Conservation (phyloP, 352 stramenopile species). For the Globisporangium carolinianum region DNA sequence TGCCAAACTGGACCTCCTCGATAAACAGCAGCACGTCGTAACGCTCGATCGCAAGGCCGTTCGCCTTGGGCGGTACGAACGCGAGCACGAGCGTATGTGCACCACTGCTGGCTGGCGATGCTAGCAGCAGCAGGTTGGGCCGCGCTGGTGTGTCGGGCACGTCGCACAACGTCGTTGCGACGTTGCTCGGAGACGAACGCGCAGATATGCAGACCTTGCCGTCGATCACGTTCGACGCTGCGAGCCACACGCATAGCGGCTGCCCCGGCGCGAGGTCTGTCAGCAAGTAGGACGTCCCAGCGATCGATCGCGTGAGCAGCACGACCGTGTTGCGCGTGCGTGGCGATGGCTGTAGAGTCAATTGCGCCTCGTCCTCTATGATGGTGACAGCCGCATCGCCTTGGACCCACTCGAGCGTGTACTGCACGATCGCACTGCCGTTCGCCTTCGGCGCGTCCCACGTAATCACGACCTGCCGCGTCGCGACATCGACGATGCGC, state of each 20-base stretch:
- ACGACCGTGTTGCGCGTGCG: conserved; percentile 6
- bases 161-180: conserved; percentile 33
- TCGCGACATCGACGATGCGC: conserved; percentile 25
- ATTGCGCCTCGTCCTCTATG: too few relatives aligned
- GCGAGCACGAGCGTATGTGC: conserved; percentile 35
- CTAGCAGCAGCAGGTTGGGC: conserved; percentile 18
- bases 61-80: conserved; percentile 36
- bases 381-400: too few relatives aligned
- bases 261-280: conserved; percentile 29
- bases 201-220: conserved; percentile 41
- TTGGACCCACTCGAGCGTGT: conserved; percentile 51
- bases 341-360: not conserved
- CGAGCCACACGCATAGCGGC: conserved; percentile 35
- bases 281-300: conserved; percentile 40
- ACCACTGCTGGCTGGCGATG: not conserved
- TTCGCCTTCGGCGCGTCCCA: conserved; percentile 63
- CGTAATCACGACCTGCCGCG: conserved; percentile 29
- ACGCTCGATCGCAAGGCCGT: conserved; percentile 36
- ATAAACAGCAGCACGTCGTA: conserved; percentile 42
- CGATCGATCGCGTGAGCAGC: conserved; percentile 45
- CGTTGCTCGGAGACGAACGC: conserved; percentile 32
- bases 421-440: conserved; percentile 65
- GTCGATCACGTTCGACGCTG: conserved; percentile 54
- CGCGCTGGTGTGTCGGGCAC: conserved; percentile 29
- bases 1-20: conserved; percentile 55